Conservation (phyloP, 768 basidiomycete genomes). For the Serendipita vermifera region DNA sequence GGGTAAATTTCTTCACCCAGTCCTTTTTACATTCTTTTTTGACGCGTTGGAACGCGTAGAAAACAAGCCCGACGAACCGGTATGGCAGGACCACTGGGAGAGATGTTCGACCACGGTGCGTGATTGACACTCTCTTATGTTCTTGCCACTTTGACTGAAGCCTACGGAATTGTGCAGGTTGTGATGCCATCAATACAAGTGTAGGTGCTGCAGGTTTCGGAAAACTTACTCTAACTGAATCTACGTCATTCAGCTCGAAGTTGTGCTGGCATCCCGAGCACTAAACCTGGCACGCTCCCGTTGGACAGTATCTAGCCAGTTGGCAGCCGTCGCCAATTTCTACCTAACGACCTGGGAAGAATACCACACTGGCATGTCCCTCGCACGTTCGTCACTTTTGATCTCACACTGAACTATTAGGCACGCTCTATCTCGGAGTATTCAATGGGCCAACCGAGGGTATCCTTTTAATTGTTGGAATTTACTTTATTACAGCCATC, state of each 20-base stretch:
- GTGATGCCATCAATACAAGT: constrained; percentile 91
- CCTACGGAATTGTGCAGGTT: constrained; percentile 34
- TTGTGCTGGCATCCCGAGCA: constrained; percentile 66
- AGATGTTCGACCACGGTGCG: constrained; percentile 95
- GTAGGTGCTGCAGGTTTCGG: constrained; percentile 29
- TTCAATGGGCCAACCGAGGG: constrained; percentile 97
- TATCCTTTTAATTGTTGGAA: constrained; percentile 66
- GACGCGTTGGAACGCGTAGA: constrained; percentile 28
- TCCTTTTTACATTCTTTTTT: constrained; percentile 3
- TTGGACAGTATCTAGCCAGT: constrained; percentile 90
- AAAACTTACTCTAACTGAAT: constrained; percentile 1
- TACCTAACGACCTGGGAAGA: constrained; percentile 78
- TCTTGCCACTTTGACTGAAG: neutral
- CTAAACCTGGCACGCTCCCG: constrained; percentile 87
- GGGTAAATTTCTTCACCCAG: constrained; percentile 39
- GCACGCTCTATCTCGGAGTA: constrained; percentile 78
- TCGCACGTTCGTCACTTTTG: constrained; percentile 4
- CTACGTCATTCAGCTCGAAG: constrained; percentile 51
- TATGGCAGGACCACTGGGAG: constrained; percentile 94
- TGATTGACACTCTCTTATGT: neutral
- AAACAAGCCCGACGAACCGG: constrained; percentile 93
- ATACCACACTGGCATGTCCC: constrained; percentile 62
- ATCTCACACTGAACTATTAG: constrained; percentile 25
- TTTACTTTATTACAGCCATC: constrained; percentile 68
- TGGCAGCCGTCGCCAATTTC: constrained; percentile 62